Evolutionary conservation across 495 filamentous ascomycete genomes (phyloP).

Genomic region (Rusavskia elegans): DNA sequence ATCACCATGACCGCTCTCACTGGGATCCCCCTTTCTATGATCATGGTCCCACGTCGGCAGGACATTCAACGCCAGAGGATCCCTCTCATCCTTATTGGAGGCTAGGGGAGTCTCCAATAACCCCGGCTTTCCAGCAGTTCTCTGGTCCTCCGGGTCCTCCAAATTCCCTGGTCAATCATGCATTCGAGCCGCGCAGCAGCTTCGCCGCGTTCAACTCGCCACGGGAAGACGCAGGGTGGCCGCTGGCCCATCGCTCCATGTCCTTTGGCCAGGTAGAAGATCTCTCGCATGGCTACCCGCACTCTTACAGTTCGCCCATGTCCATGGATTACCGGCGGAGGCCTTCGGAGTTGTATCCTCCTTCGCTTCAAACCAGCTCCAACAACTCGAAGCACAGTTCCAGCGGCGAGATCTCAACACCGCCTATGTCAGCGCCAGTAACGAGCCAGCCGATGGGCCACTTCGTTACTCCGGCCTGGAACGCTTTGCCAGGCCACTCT

Average conservation of each 20-base stretch:
- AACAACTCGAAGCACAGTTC: slow-evolving; percentile 12
- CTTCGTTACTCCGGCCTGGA: slow-evolving; percentile 6
- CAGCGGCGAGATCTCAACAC: slow-evolving; percentile 9
- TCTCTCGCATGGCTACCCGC: slow-evolving; percentile 5
- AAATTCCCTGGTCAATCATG: slow-evolving; percentile 4
- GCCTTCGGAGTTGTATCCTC: slow-evolving; percentile 13
- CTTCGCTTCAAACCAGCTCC: slow-evolving; percentile 12
- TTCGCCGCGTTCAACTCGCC: slow-evolving; percentile 11
- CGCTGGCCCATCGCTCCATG: slow-evolving; percentile 10
- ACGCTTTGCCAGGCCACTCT: slow-evolving; percentile 8
- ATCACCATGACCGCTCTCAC: slow-evolving; percentile 6
- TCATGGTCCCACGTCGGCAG: slow-evolving; percentile 9
- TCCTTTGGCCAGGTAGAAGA: slow-evolving; percentile 14
- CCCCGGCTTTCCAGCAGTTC: slow-evolving; percentile 11
- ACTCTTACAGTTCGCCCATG: slow-evolving; percentile 4
- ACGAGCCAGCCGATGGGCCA: slow-evolving; percentile 9
- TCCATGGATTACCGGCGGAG: slow-evolving; percentile 9
- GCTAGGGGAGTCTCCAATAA: slow-evolving; percentile 13
- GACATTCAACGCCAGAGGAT: slow-evolving; percentile 13
- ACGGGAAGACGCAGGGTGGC: slow-evolving; percentile 9
- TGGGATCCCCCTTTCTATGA: slow-evolving; percentile 14
- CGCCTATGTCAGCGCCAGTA: slow-evolving; percentile 9
- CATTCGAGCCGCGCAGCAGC: slow-evolving; percentile 6
- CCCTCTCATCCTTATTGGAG: slow-evolving; percentile 11
- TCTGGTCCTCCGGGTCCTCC: slow-evolving; percentile 9